phyloP scores from a whole-genome alignment of 805 yeast species.

The Candida gorgasii region DNA sequence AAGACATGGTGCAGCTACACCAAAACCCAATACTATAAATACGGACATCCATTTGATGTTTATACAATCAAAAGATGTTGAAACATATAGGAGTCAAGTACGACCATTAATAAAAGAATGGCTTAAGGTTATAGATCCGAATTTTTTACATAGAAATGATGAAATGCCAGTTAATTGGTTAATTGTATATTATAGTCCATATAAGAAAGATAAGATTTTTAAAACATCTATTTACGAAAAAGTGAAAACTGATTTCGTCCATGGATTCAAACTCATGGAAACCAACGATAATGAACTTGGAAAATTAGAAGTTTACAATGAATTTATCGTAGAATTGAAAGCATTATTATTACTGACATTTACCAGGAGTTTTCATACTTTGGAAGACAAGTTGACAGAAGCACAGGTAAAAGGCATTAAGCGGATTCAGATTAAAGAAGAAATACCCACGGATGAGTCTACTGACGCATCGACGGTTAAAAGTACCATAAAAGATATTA shows the following conservation, averaged over 20 bases:
- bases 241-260: conserved; percentile 50
- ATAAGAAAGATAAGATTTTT: conserved; percentile 40
- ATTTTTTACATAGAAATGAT: conserved; percentile 34
- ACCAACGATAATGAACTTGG: conserved; percentile 30
- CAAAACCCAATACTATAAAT: neutral
- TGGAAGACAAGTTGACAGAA: conserved; percentile 2
- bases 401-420: neutral
- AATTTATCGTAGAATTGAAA: conserved; percentile 28
- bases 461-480: too few relatives aligned
- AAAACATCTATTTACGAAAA: conserved; percentile 55
- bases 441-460: neutral
- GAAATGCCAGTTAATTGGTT: conserved; percentile 47
- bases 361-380: conserved; percentile 49
- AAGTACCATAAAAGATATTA: too few relatives aligned
- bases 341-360: conserved; percentile 13
- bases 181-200: conserved; percentile 53
- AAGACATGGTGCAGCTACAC: conserved; percentile 33
- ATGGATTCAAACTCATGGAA: conserved; percentile 38
- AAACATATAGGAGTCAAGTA: conserved; percentile 73
- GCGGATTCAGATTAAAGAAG: neutral
- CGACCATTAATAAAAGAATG: conserved; percentile 84
- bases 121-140: conserved; percentile 45
- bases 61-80: conserved; percentile 64
- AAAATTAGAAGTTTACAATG: conserved; percentile 53
- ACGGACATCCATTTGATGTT: conserved; percentile 65